Evolutionary conservation across 495 filamentous ascomycete species (phyloP), one percentile per base, ranked within the genome.

Genomic region (Aspergillus haitiensis): DNA sequence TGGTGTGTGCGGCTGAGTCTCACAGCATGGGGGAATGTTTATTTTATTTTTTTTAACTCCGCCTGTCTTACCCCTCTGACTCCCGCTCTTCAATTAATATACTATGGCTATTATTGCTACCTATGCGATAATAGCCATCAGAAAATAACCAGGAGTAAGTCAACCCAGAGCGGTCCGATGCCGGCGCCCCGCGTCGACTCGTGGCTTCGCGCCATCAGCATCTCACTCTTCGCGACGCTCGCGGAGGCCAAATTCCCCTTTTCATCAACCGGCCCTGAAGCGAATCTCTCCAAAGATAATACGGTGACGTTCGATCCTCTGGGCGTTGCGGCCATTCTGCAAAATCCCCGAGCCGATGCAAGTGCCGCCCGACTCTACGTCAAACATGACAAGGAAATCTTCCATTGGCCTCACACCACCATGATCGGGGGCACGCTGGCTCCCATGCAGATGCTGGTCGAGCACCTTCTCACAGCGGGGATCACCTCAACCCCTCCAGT

Each of bases 391-490:
- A 54, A 54, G 13, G 60, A 57, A 5, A 48, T 62, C 35, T 72
- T 71, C 49, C 67, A 54, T 49, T 72, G 70, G 70, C 70, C 70
- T 34, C 70, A 72, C 52, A 64, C 59, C 31, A 71, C 59, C n/a
- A 71, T 71, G 70, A 62, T 72, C 21, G 70, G 70, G 18, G 68
- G 63, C 12, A 70, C 66, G 6, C 51, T 72, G 5, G 61, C 67
- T 3, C 63, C 70, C 3, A 63, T 72, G 42, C 65, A 69, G 49
- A 65, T 68, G 68, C 62, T 72, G 4, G 66, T 70, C 11, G 70
- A 72, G 21, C 64, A 68, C 33, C 53, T 27, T 27, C 21, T 72
- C 7, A 68, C 64, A 12, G 64, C 66, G 2, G 56, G 57, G 3
- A 52, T 68, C 6, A 58, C 63, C 9, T 69, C 68, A 32, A 65